Conservation (phyloP, 805 yeast genomes). For the Zygosaccharomyces kombuchaensis region DNA sequence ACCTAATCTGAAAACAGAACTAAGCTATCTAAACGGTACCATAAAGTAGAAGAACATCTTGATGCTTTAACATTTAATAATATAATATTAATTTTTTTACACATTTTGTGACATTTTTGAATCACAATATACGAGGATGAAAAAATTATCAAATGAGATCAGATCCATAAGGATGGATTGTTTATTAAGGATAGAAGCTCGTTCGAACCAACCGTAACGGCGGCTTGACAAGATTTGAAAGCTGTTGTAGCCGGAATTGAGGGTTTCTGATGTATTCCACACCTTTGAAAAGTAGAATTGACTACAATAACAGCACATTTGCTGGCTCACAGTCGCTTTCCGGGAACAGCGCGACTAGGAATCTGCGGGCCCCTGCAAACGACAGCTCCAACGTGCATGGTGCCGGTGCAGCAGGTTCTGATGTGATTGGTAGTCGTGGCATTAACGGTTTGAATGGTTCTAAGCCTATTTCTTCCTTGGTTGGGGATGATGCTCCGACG, state of each 20-base stretch:
- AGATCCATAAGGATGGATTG: not conserved
- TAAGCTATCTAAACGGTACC: too few species aligned
- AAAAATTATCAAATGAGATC: slow-evolving; percentile 3
- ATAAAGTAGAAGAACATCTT: not conserved
- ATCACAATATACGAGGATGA: not conserved
- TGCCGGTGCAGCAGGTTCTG: not conserved
- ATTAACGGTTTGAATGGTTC: slow-evolving; percentile 2
- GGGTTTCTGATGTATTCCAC: slow-evolving; percentile 31
- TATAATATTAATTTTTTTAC: not conserved
- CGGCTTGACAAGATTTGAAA: not conserved
- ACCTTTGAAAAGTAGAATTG: slow-evolving; percentile 32
- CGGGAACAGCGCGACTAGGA: slow-evolving; percentile 5
- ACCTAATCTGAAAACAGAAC: not conserved
- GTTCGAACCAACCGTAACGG: not conserved
- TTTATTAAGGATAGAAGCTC: not conserved
- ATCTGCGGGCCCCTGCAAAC: not conserved
- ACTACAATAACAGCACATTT: slow-evolving; percentile 23
- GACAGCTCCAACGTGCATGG: not conserved
- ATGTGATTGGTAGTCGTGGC: slow-evolving; percentile 1
- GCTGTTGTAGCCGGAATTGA: slow-evolving; percentile 2
- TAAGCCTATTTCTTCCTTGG: not conserved
- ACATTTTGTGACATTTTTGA: slow-evolving; percentile 4
- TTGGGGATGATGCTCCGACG: slow-evolving; percentile 4
- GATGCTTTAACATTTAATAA: not conserved
- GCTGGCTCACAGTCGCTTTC: slow-evolving; percentile 18